Conservation (phyloP, 371 early-diverging fungal genomes). For the Actinomortierella ambigua region DNA sequence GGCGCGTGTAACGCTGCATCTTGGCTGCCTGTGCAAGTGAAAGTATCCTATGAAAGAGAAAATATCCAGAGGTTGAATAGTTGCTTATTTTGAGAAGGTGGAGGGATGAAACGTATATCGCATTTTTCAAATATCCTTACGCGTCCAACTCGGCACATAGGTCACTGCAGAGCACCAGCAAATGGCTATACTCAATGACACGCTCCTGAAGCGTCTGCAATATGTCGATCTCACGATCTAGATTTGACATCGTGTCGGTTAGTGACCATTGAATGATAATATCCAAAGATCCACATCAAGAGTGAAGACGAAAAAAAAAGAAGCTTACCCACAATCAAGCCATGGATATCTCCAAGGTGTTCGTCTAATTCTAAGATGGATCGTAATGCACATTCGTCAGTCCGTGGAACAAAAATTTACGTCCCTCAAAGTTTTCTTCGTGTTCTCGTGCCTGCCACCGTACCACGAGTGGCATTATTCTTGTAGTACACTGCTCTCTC, state of each 20-base stretch:
- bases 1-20: conserved; percentile 58
- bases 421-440: no score
- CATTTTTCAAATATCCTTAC: conserved; percentile 46
- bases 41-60: conserved; percentile 52
- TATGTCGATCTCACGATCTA: conserved; percentile 78
- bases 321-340: conserved; percentile 64
- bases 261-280: neutral
- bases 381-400: no score
- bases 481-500: conserved; percentile 74
- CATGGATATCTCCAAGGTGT: conserved; percentile 77
- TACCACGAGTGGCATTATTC: conserved; percentile 67
- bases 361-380: conserved; percentile 67
- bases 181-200: conserved; percentile 45
- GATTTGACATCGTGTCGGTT: neutral
- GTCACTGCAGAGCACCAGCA: conserved; percentile 48
- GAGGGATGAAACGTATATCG: no score
- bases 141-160: conserved; percentile 74
- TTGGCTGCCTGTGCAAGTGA: conserved; percentile 67
- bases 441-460: no score
- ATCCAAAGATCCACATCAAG: neutral
- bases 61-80: neutral
- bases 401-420: no score
- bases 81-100: no score
- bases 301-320: neutral
- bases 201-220: conserved; percentile 66